A percentile compares a stretch with the other conserved stretches of the same genome.
These are phyloP conservation scores for Saccharomyces mikatae DNA, from an alignment of 805 yeast genomes.

Conservation along the genomic window DNA sequence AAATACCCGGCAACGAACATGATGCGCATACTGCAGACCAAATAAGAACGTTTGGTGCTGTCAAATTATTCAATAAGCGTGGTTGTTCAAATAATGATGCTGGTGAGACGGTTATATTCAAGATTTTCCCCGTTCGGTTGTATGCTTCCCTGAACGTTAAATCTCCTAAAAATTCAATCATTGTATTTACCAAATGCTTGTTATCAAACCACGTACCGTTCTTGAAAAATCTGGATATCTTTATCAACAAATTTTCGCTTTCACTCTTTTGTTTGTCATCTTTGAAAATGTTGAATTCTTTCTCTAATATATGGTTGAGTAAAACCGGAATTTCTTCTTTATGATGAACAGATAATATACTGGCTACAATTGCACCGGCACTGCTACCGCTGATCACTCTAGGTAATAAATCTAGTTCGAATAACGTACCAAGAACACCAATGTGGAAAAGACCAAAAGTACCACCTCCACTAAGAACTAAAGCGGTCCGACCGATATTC, in stretches of 20 bases:
- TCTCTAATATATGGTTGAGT: constrained; percentile 36
- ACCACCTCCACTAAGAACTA: constrained; percentile 88
- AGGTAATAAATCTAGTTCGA: constrained; percentile 69
- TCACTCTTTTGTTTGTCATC: constrained; percentile 42
- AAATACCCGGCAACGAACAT: constrained; percentile 85
- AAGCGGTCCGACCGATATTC: constrained; percentile 86
- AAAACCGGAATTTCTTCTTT: constrained; percentile 59
- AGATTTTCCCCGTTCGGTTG: constrained; percentile 81
- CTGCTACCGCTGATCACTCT: constrained; percentile 85
- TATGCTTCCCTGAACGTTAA: constrained; percentile 88
- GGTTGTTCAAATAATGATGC: constrained; percentile 88
- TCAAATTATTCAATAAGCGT: constrained; percentile 62
- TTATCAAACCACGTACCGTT: constrained; percentile 87
- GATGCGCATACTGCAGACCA: constrained; percentile 89
- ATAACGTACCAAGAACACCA: constrained; percentile 74
- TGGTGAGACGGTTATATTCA: constrained; percentile 87
- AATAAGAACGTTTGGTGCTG: constrained; percentile 69
- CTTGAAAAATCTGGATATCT: constrained; percentile 54
- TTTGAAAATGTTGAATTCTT: constrained; percentile 47
- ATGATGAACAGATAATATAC: constrained; percentile 75
- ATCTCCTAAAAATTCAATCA: constrained; percentile 74
- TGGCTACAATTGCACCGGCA: constrained; percentile 89
- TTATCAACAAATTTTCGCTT: constrained; percentile 42
- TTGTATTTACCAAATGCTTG: constrained; percentile 56
- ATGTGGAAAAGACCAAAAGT: constrained; percentile 86